phyloP scores from a whole-genome alignment of 306 rosid species.

The Gastrolobium villosum region DNA sequence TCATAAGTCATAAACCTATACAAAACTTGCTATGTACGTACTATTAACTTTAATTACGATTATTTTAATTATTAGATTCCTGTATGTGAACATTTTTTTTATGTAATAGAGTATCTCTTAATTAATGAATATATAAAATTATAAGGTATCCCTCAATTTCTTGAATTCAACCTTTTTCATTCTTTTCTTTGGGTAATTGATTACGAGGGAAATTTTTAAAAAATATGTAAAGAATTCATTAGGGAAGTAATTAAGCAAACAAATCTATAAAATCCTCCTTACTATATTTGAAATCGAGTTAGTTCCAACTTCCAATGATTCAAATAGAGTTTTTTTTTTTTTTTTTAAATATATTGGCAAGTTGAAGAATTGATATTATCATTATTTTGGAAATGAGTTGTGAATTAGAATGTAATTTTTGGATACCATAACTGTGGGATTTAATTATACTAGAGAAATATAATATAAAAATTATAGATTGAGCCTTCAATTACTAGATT shows the following conservation, averaged over 20 bases:
- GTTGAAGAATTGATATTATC: too few relatives aligned
- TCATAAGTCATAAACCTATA: background rate
- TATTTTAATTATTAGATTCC: background rate
- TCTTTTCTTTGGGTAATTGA: background rate
- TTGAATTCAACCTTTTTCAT: background rate
- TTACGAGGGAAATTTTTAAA: background rate
- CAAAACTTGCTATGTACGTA: background rate
- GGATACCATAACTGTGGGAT: too few relatives aligned
- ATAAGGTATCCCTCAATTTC: background rate
- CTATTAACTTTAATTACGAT: background rate
- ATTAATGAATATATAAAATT: background rate
- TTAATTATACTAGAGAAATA: too few relatives aligned
- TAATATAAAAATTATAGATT: too few relatives aligned
- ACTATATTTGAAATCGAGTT: background rate
- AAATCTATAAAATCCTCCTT: background rate
- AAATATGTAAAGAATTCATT: background rate
- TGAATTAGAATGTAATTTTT: too few relatives aligned
- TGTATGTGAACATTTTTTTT: background rate
- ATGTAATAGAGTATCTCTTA: background rate
- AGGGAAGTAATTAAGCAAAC: background rate
- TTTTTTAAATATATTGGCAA: too few relatives aligned
- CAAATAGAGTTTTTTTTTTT: background rate
- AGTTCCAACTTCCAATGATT: background rate
- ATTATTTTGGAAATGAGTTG: too few relatives aligned
- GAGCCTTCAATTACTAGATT: too few relatives aligned